These are phyloP conservation scores for Dimocarpus longan DNA, from an alignment of 345 rosid genomes.

Conservation along the genomic window DNA sequence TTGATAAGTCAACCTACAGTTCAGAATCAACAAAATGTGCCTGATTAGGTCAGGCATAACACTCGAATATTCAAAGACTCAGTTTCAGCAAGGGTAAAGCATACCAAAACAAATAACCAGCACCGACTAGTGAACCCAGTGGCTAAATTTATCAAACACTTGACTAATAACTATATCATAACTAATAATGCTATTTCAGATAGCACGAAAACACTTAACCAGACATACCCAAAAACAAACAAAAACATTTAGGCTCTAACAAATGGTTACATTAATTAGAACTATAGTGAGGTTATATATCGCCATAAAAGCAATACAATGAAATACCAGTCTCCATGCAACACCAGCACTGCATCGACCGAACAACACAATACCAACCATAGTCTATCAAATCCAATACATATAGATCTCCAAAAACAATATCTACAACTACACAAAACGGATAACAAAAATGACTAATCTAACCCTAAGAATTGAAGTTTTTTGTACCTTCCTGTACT, in stretches of 20 bases:
- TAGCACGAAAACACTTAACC: constrained; percentile 1
- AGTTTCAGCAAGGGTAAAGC: background rate
- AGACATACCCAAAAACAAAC: background rate
- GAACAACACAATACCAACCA: background rate
- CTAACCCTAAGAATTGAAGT: constrained; percentile 29
- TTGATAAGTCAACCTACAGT: background rate
- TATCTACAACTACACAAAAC: background rate
- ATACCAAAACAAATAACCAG: background rate
- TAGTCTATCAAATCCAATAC: background rate
- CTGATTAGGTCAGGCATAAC: background rate
- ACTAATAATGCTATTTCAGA: background rate
- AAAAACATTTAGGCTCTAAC: background rate
- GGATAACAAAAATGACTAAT: constrained; percentile 11
- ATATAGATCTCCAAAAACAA: constrained; percentile 14
- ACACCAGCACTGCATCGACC: background rate
- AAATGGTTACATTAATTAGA: background rate
- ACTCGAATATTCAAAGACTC: background rate
- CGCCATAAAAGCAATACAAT: background rate
- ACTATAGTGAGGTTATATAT: background rate
- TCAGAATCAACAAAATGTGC: background rate
- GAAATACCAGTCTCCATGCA: background rate
- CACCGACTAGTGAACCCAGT: background rate
- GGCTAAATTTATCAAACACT: background rate
- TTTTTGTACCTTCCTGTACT: constrained; percentile 77
- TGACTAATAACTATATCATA: background rate